A percentile compares a stretch with the other conserved stretches of the same genome.
These are phyloP conservation scores for Cercospora zeina DNA, from an alignment of 2,329 filamentous ascomycete species.

Conservation along the genomic window DNA sequence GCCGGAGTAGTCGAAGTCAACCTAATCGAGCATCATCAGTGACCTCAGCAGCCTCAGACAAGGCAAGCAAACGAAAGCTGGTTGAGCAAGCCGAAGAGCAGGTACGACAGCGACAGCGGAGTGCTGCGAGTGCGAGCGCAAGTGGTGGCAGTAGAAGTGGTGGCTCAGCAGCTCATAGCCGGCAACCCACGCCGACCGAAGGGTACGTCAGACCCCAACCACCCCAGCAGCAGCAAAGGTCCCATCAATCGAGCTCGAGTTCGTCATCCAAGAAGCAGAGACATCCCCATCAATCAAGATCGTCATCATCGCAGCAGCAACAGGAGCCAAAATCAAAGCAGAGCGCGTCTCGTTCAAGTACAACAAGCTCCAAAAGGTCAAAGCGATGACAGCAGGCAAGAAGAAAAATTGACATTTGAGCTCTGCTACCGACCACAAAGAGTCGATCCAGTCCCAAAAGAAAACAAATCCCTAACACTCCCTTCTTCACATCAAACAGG, in stretches of 20 bases:
- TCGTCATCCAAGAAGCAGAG: conserved; percentile 10
- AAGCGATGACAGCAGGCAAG: neutral
- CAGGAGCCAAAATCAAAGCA: neutral
- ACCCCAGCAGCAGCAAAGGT: conserved; percentile 5
- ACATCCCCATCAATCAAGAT: neutral
- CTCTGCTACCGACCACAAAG: neutral
- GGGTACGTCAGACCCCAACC: conserved; percentile 33
- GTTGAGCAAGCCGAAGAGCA: conserved; percentile 40
- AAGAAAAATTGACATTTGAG: neutral
- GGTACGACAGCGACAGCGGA: conserved; percentile 29
- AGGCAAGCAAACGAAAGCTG: conserved; percentile 39
- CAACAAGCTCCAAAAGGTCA: conserved; percentile 4
- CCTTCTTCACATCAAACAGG: neutral
- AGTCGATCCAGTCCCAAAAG: neutral
- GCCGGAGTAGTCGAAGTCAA: conserved; percentile 34
- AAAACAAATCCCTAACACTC: neutral
- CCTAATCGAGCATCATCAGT: conserved; percentile 28
- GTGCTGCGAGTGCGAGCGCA: conserved; percentile 23
- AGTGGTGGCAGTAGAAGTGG: conserved; percentile 15
- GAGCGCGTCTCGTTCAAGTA: neutral
- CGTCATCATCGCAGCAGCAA: neutral
- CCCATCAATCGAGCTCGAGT: conserved; percentile 2
- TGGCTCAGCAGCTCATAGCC: conserved; percentile 29
- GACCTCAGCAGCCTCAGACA: conserved; percentile 34
- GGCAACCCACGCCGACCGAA: conserved; percentile 36